Base-by-base conservation (phyloP, 2,329 filamentous ascomycete species). In the Sporothrix luriei region DNA sequence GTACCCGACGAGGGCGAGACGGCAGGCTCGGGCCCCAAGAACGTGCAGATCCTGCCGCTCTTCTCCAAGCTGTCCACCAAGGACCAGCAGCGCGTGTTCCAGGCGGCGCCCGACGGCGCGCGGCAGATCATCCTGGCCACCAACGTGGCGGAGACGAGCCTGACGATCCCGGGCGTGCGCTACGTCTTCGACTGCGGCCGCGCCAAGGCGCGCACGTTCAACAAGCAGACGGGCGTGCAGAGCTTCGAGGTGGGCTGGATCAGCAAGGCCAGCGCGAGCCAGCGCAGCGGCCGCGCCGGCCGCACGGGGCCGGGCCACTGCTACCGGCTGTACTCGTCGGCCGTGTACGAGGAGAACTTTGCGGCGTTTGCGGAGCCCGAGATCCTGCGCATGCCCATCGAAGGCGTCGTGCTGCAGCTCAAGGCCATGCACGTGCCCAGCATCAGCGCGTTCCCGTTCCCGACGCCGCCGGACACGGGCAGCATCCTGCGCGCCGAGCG, bases 191-290 rank as follows among this genome's bases (percentile, higher is more conserved):
- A 98, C 78, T 94, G 92, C 73, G 95, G 95, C 46, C 86, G 96
- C 65, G 91, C 92, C 48, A 99, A 99, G 79, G 94, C 97, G 78
- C 90, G 94, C 72, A 91, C 90, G 70, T 98, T 95, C 76, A 92
- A 98, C 77, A 85, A 88, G n/a, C 82, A 87, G 13, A 97, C 91
- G 10, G 94, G 94, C 3, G 94, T 99, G 0, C 95, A 99, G 78
- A 97, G 91, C 76, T 99, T 97, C 77, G 91, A 97, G 75, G 88
- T 99, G 68, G 91, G 91, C 52, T 99, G 94, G 93, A 96, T 98
- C 77, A 97, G 94, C 82, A 98, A 99, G 81, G 95, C 95, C 38
- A 97, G 93, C 78, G 94, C 95, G 9, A 91, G 90, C 73, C 95
- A 99, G 79, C 87, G 95, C 78, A 89, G 93, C 71, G 95, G 95